These are phyloP conservation scores for Trichoderma sp. DNA, from an alignment of 2,329 filamentous ascomycete genomes.

Conservation along the genomic window DNA sequence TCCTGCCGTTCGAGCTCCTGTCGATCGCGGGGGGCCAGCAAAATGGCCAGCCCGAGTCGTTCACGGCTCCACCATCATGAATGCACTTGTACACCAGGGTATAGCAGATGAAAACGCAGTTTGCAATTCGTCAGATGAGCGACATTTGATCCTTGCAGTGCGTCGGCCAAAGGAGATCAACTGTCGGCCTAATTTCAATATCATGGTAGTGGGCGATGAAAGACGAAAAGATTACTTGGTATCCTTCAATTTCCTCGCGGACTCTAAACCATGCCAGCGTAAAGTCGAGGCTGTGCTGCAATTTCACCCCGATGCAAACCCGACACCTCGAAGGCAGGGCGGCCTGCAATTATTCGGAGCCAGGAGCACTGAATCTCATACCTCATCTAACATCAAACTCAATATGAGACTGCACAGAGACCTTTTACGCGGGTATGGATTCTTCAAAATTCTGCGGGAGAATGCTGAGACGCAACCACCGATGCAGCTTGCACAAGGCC, in stretches of 20 bases:
- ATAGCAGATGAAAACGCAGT: not conserved
- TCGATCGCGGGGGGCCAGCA: not conserved
- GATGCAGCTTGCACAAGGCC: not conserved
- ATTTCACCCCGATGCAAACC: slow-evolving; percentile 2
- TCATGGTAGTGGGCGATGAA: not conserved
- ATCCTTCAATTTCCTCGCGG: not conserved
- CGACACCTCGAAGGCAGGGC: not conserved
- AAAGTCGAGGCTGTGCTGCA: not conserved
- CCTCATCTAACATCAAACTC: not conserved
- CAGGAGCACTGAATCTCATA: not conserved
- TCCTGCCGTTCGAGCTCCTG: not conserved
- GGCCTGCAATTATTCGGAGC: not conserved
- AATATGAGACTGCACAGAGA: slow-evolving; percentile 15
- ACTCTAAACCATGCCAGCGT: not conserved
- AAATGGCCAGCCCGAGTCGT: not conserved
- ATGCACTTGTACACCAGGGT: not conserved
- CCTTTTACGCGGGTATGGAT: slow-evolving; percentile 19
- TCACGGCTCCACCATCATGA: not conserved
- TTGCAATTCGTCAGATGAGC: not conserved
- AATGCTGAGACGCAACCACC: not conserved
- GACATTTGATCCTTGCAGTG: not conserved
- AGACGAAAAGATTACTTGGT: not conserved
- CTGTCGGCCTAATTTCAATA: not conserved
- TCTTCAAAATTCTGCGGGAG: not conserved
- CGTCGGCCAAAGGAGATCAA: not conserved